Base-by-base conservation (phyloP, 2,329 filamentous ascomycete species). In the Sphaerulina musiva region DNA sequence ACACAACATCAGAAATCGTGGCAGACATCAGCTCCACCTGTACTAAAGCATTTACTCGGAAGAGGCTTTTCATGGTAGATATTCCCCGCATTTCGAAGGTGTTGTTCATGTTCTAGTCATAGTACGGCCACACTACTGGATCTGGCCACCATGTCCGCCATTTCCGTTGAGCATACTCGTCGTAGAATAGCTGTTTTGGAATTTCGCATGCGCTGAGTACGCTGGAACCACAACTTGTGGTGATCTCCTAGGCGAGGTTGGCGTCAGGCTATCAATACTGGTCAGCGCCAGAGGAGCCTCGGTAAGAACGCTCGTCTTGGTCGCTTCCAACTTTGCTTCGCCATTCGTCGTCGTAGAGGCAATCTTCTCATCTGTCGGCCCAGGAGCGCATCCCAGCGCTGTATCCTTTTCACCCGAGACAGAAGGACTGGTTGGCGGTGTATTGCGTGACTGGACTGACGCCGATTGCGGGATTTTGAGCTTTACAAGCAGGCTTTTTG, bases 401-500 rank as follows among this genome's bases (percentile, higher is more conserved):
- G 34, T 36, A 17, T 59, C 50, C 32, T 41, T 50, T n/a, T 6
- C 6, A 11, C 12, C 34, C 10, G 49, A 50, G 2, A 41, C 39
- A 1, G 55, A 56, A 31, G 60, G 60, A 47, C 60, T 62, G 2
- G 60, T 59, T 5, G 60, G 60, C 31, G 60, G 60, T 20, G 60
- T 62, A 31, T 60, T 54, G 5, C 56, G 44, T 4, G 38, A 49
- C 14, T 39, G 14, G 9, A 42, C 31, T 12, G 49, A 20, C 12
- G 43, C 40, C n/a, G 36, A 43, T 14, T 53, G 41, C 12, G 62
- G 56, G 5, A 70, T 52, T 45, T 66, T 69, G 46, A 95, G 76
- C 68, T 87, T 91, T 53, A 95, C 85, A 48, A 95, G 79, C 40
- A 92, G 77, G 61, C 83, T 88, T 29, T 43, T 51, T 34, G 46